phyloP scores from a whole-genome alignment of 2,329 filamentous ascomycete genomes.

The Cercospora zeina region DNA sequence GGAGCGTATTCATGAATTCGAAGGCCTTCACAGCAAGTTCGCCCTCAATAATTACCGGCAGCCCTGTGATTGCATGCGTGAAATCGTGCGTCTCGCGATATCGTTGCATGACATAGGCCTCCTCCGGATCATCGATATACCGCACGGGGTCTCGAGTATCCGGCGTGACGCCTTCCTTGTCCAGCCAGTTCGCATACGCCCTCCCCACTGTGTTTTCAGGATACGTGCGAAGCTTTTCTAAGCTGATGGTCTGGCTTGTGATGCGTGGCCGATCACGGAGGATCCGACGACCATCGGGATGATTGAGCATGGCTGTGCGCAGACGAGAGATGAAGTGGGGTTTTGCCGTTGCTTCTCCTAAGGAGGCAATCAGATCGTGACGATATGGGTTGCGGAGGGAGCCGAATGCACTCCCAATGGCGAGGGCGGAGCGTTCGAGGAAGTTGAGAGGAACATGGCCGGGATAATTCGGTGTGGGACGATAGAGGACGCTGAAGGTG shows the following conservation, averaged over 20 bases:
- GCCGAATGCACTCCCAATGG: slow-evolving; percentile 60
- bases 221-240: slow-evolving; percentile 69
- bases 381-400: slow-evolving; percentile 73
- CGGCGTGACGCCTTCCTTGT: slow-evolving; percentile 87
- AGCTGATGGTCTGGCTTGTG: slow-evolving; percentile 68
- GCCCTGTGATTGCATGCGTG: slow-evolving; percentile 88
- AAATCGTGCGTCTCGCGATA: slow-evolving; percentile 98
- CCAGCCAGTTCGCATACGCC: slow-evolving; percentile 86
- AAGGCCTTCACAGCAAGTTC: slow-evolving; percentile 98
- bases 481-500: slow-evolving; percentile 77
- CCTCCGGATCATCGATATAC: slow-evolving; percentile 93
- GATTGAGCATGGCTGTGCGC: slow-evolving; percentile 83
- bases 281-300: slow-evolving; percentile 83
- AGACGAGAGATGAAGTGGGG: slow-evolving; percentile 94
- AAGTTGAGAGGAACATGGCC: slow-evolving; percentile 86
- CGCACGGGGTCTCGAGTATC: slow-evolving; percentile 80
- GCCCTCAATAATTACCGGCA: slow-evolving; percentile 90
- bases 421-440: slow-evolving; percentile 72
- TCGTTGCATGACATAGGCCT: slow-evolving; percentile 97
- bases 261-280: slow-evolving; percentile 87
- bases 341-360: slow-evolving; percentile 92
- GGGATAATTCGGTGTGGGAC: slow-evolving; percentile 82
- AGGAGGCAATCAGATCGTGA: slow-evolving; percentile 86
- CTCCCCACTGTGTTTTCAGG: slow-evolving; percentile 74
- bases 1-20: slow-evolving; percentile 89